Evolutionary conservation across 2,329 filamentous ascomycete species (phyloP).

Genomic region (Ceratocystis alfenasii): DNA sequence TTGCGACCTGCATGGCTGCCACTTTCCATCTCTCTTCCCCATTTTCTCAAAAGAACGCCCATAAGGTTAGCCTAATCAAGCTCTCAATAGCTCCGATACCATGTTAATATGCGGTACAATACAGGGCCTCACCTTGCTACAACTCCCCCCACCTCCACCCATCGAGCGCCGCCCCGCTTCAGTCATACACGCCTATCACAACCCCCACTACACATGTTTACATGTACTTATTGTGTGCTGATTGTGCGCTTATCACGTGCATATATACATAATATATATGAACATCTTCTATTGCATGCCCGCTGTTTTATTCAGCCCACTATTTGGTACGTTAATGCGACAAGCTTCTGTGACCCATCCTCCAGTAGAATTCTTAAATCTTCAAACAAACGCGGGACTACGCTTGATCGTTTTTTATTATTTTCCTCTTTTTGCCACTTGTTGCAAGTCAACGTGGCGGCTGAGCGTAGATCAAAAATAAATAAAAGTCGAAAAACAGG

Average conservation of each 20-base stretch:
- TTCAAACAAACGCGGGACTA: neutral
- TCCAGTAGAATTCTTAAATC: too few relatives aligned
- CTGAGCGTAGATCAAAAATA: constrained; percentile 4
- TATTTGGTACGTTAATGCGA: too few relatives aligned
- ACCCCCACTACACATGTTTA: neutral
- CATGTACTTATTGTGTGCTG: neutral
- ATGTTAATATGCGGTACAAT: too few relatives aligned
- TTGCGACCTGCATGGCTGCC: neutral
- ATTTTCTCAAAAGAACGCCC: neutral
- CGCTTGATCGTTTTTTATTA: neutral
- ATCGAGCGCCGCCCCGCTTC: neutral
- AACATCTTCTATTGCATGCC: neutral
- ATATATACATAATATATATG: neutral
- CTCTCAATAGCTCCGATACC: too few relatives aligned
- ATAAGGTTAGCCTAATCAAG: too few relatives aligned
- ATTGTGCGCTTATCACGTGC: too few relatives aligned
- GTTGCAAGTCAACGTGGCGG: neutral
- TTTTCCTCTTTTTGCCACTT: constrained; percentile 3
- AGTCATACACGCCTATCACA: neutral
- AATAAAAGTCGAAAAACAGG: neutral
- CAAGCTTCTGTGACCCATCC: too few relatives aligned
- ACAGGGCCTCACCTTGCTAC: too few relatives aligned
- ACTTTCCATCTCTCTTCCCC: neutral
- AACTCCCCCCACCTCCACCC: too few relatives aligned
- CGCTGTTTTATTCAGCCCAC: neutral